Evolutionary conservation across 2,329 filamentous ascomycete species (phyloP), one percentile per base, ranked within the genome.

Genomic region (Aureobasidium sp.): DNA sequence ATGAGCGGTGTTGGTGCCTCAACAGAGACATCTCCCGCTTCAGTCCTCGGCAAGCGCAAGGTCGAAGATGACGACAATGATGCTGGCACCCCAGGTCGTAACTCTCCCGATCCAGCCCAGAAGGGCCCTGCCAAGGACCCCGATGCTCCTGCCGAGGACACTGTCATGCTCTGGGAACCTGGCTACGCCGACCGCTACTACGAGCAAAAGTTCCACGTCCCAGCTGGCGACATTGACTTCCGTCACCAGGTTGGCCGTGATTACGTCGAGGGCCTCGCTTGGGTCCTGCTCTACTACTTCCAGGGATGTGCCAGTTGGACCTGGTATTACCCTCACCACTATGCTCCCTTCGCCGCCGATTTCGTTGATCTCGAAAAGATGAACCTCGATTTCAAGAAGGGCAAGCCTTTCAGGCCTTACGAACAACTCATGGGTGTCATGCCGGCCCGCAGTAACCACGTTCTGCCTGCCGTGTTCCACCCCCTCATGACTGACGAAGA

Each of bases 241-340:
- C 89, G 93, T 60, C 88, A 92, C 74, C 84, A 91, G 70, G 95
- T 99, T 62, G 94, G 89, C 39, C 84, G 86, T 60, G 85, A 90
- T n/a, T 99, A 99, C 73, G 91, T 93, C 14, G 91, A 97, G 78
- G 94, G 94, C 39, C 82, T 99, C 11, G 89, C 89, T 25, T 99
- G 95, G 94, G 94, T 99, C 42, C 79, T 99, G 56, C 81, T 92
- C 39, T 99, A 99, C 76, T 99, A 99, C 74, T 96, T 97, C 75
- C 94, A 99, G 75, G 94, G 94, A 29, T 99, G 94, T 70, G 91
- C 94, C 25, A 97, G 91, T 0, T 99, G 95, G 94, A 95, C 93
- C 58, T 99, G 94, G 94, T 99, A 94, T 74, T 99, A 97, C 71
- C 94, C 94, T 0, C 96, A 97, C 71, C 94, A 99, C 73, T 99